Evolutionary conservation across 208 protist genomes (phyloP), one percentile per base, ranked within the genome.

Genomic region (Balamuthia mandrillaris): DNA sequence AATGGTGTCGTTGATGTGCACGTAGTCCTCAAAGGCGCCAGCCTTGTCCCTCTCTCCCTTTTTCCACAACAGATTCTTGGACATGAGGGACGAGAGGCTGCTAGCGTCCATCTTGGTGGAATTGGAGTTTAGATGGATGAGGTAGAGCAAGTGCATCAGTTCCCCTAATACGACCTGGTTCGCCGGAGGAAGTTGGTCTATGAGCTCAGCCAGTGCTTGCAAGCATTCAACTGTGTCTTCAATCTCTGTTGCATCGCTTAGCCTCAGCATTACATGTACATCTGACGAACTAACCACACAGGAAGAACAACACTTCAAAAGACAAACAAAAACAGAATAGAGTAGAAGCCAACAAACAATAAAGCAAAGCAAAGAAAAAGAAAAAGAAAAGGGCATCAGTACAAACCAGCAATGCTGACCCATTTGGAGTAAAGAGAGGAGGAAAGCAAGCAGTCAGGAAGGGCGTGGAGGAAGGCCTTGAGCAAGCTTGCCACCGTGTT

Each of bases 101-200:
- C 42, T 27, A 14, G 70, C 70, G 70, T 79, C 70, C 70, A 79
- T 79, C 0, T 47, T 39, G 14, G 70, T 61, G 21, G 3, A 39
- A 27, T 79, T 47, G 24, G 37, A 16, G 70, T 79, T 79, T 39
- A 79, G 37, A 37, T 79, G 47, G 29, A 79, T 37, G 33, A 79
- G 39, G 70, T 79, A 47, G 6, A 79, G 49, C 16, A 79, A 47
- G 6, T 47, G 70, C 3, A 37, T 79, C 45, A 79, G 70, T 16
- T 79, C 47, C n/a, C 45, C 70, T 12, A 79, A 47, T 12, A 79
- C 70, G 31, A 47, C 70, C 6, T 47, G 70, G 33, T 79, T 79
- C n/a, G 49, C 70, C 29, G 47, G 21, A 5, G 70, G 70, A 39
- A 79, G 42, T 21, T 27, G 31, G 4, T 27, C 47, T 2, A 79